Evolutionary conservation across 176 grass and related monocot genomes (phyloP).

Genomic region (Triticum turgidum): DNA sequence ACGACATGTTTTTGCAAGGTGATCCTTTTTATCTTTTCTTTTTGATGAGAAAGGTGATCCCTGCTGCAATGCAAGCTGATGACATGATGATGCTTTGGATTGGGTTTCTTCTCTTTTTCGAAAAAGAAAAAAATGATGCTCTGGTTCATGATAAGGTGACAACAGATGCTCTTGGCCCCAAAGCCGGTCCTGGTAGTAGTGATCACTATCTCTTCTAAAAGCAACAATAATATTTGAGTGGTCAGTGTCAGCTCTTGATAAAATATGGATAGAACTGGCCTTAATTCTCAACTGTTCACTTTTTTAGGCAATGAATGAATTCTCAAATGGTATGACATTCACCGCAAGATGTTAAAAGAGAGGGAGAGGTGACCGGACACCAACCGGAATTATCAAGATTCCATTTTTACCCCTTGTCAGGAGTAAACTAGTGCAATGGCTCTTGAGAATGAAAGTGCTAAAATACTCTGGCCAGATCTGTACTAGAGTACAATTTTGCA

Average conservation of each 20-base stretch:
- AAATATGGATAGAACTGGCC: neutral
- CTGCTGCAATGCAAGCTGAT: neutral
- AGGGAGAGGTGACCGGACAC: neutral
- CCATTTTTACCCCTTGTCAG: neutral
- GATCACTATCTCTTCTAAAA: neutral
- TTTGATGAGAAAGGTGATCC: neutral
- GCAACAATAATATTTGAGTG: neutral
- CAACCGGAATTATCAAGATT: constrained; percentile 28
- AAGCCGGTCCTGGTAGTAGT: neutral
- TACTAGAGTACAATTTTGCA: neutral
- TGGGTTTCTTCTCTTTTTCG: neutral
- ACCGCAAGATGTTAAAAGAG: neutral
- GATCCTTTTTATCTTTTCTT: neutral
- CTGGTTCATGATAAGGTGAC: constrained; percentile 14
- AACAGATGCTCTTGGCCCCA: constrained; percentile 5
- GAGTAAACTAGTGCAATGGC: neutral
- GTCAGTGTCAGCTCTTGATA: neutral
- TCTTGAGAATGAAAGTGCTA: neutral
- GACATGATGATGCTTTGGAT: neutral
- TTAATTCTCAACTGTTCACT: neutral
- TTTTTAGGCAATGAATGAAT: neutral
- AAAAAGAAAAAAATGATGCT: neutral
- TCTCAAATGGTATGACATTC: neutral
- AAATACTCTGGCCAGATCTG: neutral
- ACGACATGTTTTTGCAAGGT: neutral